A percentile compares a stretch with the other conserved stretches of the same genome.
Conservation (phyloP, 768 basidiomycete genomes). For the Bullera alba region DNA sequence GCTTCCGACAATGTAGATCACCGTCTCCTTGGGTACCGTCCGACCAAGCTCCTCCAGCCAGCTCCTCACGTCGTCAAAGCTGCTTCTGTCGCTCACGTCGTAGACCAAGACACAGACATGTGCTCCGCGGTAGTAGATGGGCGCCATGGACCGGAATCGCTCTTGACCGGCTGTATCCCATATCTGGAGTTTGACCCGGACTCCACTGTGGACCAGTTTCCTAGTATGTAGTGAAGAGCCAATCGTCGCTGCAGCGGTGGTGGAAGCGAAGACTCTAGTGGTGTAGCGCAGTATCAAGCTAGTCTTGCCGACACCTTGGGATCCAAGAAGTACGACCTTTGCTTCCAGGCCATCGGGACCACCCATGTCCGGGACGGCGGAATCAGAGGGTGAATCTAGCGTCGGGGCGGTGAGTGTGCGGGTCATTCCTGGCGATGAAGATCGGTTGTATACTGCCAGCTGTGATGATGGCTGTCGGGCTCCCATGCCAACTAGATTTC, state of each 20-base stretch:
- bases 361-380: conserved; percentile 22
- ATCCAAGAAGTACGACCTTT: conserved; percentile 42
- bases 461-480: conserved; percentile 1
- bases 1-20: conserved; percentile 36
- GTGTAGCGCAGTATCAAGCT: conserved; percentile 41
- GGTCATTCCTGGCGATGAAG: conserved; percentile 7
- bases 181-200: conserved; percentile 36
- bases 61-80: conserved; percentile 34
- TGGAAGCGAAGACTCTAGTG: conserved; percentile 21
- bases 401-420: conserved; percentile 6
- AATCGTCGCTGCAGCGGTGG: conserved; percentile 28
- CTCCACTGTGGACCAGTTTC: conserved; percentile 39
- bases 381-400: conserved; percentile 6
- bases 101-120: conserved; percentile 40
- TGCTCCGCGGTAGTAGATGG: conserved; percentile 42
- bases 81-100: conserved; percentile 32
- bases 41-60: conserved; percentile 37
- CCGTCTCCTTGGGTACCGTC: conserved; percentile 38
- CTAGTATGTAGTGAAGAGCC: conserved; percentile 36
- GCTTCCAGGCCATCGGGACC: conserved; percentile 38
- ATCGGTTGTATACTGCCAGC: not conserved
- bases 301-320: conserved; percentile 42
- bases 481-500: not conserved
- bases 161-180: conserved; percentile 47
- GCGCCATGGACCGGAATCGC: conserved; percentile 40